Conservation (phyloP, 2,329 filamentous ascomycete genomes). For the Penicillium brevicompactum region DNA sequence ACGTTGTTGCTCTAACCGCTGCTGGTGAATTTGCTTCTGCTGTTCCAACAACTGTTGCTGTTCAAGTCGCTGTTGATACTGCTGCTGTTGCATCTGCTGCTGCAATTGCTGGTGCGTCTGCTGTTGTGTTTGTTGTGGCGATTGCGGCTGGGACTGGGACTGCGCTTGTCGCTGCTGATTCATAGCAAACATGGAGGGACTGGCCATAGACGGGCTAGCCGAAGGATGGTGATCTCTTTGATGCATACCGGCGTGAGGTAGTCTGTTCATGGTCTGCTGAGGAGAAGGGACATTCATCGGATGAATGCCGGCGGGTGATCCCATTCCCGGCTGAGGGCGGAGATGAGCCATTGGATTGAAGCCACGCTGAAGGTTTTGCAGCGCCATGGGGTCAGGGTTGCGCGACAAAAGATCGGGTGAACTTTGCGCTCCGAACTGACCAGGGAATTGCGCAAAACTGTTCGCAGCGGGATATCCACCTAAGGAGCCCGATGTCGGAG, state of each 20-base stretch:
- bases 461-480: conserved; percentile 31
- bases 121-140: conserved; percentile 30
- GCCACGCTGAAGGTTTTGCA: conserved; percentile 34
- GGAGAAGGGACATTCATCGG: conserved; percentile 33
- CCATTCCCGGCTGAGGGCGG: conserved; percentile 30
- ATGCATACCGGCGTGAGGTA: conserved; percentile 26
- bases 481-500: conserved; percentile 32
- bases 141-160: conserved; percentile 28
- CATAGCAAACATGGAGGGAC: conserved; percentile 25
- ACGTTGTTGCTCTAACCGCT: conserved; percentile 19
- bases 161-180: conserved; percentile 24
- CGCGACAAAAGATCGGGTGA: conserved; percentile 33
- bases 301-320: conserved; percentile 30
- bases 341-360: conserved; percentile 36
- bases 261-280: conserved; percentile 33
- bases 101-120: conserved; percentile 21
- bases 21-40: conserved; percentile 17
- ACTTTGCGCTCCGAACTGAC: conserved; percentile 31
- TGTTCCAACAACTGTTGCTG: conserved; percentile 12
- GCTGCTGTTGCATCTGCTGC: conserved; percentile 18
- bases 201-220: conserved; percentile 26
- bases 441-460: conserved; percentile 30
- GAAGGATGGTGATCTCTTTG: conserved; percentile 23
- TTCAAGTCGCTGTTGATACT: conserved; percentile 19
- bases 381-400: conserved; percentile 29